phyloP scores from a whole-genome alignment of 768 basidiomycete genomes.

The Lactifluus subvellereus region DNA sequence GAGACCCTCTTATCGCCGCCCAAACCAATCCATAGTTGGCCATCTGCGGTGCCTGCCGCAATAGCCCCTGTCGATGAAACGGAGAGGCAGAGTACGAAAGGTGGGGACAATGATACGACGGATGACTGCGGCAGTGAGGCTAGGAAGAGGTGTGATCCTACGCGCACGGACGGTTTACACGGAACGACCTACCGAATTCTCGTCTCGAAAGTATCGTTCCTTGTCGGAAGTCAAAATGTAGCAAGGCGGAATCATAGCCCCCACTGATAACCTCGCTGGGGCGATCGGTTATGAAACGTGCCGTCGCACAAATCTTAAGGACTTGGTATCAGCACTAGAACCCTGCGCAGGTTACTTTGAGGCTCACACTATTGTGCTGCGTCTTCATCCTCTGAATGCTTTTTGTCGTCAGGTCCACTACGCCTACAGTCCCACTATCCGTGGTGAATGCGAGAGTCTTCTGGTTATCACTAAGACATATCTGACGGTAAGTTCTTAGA shows the following conservation, averaged over 20 bases:
- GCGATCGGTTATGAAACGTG: slow-evolving; percentile 65
- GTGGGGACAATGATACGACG: slow-evolving; percentile 61
- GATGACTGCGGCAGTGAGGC: slow-evolving; percentile 38
- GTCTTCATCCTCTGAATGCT: slow-evolving; percentile 51
- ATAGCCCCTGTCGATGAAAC: slow-evolving; percentile 54
- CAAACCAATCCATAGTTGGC: slow-evolving; percentile 60
- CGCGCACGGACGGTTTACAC: slow-evolving; percentile 5
- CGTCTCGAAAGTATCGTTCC: slow-evolving; percentile 51
- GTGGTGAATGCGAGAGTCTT: slow-evolving; percentile 58
- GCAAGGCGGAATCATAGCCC: slow-evolving; percentile 63
- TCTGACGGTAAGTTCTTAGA: slow-evolving; percentile 46
- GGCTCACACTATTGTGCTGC: slow-evolving; percentile 56
- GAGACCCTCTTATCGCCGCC: slow-evolving; percentile 51
- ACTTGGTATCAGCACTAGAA: slow-evolving; percentile 6
- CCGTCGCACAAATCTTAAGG: slow-evolving; percentile 62
- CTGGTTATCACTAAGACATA: slow-evolving; percentile 51
- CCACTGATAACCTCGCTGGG: slow-evolving; percentile 70
- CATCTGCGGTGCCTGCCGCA: slow-evolving; percentile 72
- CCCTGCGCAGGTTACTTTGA: background rate
- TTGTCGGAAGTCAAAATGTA: slow-evolving; percentile 63
- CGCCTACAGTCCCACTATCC: slow-evolving; percentile 64
- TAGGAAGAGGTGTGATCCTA: slow-evolving; percentile 24
- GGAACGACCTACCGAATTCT: slow-evolving; percentile 45
- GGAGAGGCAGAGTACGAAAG: slow-evolving; percentile 62
- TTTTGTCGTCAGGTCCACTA: slow-evolving; percentile 51